A percentile compares a stretch with the other conserved stretches of the same genome.
phyloP scores from a whole-genome alignment of 129 eudicot species.

The Cynara cardunculus region DNA sequence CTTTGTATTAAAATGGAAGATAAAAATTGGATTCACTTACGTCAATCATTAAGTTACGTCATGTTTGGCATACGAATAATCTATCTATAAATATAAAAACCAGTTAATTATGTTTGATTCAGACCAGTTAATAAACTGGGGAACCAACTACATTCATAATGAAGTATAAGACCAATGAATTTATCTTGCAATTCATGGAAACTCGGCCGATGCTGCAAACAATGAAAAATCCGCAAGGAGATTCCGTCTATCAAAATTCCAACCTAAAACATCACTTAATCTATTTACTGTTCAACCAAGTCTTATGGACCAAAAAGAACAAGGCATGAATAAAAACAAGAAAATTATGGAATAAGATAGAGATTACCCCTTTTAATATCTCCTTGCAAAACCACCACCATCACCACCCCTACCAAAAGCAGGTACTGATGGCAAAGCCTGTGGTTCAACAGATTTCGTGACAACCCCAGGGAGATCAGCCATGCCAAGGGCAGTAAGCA shows the following conservation, averaged over 20 bases:
- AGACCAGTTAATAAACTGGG: too few relatives aligned
- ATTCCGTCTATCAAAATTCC: neutral
- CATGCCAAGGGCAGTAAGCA: conserved; percentile 45
- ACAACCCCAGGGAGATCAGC: conserved; percentile 47
- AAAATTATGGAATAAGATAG: neutral
- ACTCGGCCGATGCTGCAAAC: neutral
- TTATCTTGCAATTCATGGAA: neutral
- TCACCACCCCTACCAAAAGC: conserved; percentile 9
- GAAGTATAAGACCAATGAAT: neutral
- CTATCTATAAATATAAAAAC: too few relatives aligned
- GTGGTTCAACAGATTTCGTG: conserved; percentile 7
- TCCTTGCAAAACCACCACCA: conserved; percentile 14
- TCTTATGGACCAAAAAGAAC: neutral
- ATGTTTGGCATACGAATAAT: too few relatives aligned
- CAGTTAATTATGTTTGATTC: too few relatives aligned
- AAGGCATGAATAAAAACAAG: neutral
- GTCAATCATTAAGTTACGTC: too few relatives aligned
- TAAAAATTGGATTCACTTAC: too few relatives aligned
- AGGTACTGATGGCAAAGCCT: conserved; percentile 11
- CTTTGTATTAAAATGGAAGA: too few relatives aligned
- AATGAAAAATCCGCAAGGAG: too few relatives aligned
- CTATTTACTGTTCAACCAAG: neutral
- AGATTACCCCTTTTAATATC: conserved; percentile 19
- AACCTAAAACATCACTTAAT: neutral
- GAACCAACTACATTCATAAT: neutral